Base-by-base conservation (phyloP, 495 filamentous ascomycete species). In the Hypoxylon rickii region DNA sequence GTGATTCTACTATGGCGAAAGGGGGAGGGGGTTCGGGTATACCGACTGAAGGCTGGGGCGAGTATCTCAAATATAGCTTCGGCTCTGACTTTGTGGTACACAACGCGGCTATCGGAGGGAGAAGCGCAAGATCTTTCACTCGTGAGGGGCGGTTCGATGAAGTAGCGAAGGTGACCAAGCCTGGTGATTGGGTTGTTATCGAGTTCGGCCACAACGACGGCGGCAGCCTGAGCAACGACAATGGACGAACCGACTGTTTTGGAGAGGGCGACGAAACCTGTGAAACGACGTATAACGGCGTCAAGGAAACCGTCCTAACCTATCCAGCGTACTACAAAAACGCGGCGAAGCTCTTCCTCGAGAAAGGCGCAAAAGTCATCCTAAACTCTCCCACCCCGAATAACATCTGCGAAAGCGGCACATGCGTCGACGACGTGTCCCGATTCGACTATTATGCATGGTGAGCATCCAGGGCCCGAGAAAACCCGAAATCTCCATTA, bases 311-410 rank as follows among this genome's bases (percentile, higher is more conserved):
- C 0, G 79, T 85, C 2, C 67, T 80, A 18, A 85, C 83, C 0
- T 87, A 81, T 65, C 77, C 77, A 1, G 76, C 75, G 16, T 85
- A 85, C 63, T 60, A 85, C 37, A 73, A 78, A 48, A 79, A 83
- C 45, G 83, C 84, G 3, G 71, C 82, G 6, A 71, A 73, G 37
- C 56, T 72, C 21, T 80, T 82, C 70, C 63, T 70, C 15, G 64
- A 64, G 18, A 80, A 81, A 52, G 84, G 84, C 1, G 84, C 84
- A 1, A 77, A 76, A 24, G 84, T 86, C 29, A 69, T 86, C 36
- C 68, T 86, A 36, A 78, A 79, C 20, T 78, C 77, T 1, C 79
- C 78, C 36, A 86, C 84, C 3, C 84, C 84, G 1, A 68, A 70
- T 50, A 73, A 75, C 53, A 73, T 76, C 12, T 85, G 82, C 79